These are phyloP conservation scores for Chrysosphaeria jannelii DNA, from an alignment of 2,329 filamentous ascomycete genomes.

Conservation along the genomic window DNA sequence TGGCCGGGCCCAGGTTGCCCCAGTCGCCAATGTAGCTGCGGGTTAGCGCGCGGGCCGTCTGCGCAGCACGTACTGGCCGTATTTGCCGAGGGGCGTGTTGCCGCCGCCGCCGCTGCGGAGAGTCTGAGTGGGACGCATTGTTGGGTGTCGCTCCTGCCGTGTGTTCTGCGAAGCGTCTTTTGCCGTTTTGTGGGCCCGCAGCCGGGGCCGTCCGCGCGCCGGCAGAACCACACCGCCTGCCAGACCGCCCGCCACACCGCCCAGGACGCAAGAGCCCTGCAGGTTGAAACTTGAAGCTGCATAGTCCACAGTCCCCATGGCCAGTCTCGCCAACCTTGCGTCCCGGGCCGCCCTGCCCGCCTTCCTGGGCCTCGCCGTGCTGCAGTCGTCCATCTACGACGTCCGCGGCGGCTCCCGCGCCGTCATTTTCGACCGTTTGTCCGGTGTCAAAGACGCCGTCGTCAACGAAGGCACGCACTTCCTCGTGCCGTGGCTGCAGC, in stretches of 20 bases:
- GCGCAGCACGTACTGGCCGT: conserved; percentile 13
- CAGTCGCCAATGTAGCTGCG: conserved; percentile 41
- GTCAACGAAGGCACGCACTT: conserved; percentile 95
- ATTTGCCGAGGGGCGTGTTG: conserved; percentile 12
- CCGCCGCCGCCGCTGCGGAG: conserved; percentile 13
- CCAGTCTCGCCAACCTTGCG: conserved; percentile 25
- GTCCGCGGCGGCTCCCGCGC: conserved; percentile 83
- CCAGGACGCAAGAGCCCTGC: too few relatives aligned
- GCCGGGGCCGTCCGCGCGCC: too few relatives aligned
- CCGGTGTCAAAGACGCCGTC: conserved; percentile 76
- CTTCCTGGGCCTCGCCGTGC: conserved; percentile 32
- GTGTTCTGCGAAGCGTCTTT: too few relatives aligned
- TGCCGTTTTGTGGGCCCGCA: too few relatives aligned
- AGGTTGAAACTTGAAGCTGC: too few relatives aligned
- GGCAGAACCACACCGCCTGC: too few relatives aligned
- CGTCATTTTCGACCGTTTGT: conserved; percentile 87
- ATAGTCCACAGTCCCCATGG: conserved; percentile 11
- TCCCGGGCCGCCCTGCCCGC: conserved; percentile 45
- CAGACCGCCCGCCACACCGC: too few relatives aligned
- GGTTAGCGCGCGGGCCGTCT: conserved; percentile 2
- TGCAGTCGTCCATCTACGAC: conserved; percentile 73
- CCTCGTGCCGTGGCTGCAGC: conserved; percentile 82
- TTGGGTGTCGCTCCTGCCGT: too few relatives aligned
- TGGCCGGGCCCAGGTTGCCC: conserved; percentile 26
- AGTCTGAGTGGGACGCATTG: conserved; percentile 17